Evolutionary conservation across 805 yeast genomes (phyloP), one percentile per base, ranked within the genome.

Genomic region (Spencermartinsiella europaea): DNA sequence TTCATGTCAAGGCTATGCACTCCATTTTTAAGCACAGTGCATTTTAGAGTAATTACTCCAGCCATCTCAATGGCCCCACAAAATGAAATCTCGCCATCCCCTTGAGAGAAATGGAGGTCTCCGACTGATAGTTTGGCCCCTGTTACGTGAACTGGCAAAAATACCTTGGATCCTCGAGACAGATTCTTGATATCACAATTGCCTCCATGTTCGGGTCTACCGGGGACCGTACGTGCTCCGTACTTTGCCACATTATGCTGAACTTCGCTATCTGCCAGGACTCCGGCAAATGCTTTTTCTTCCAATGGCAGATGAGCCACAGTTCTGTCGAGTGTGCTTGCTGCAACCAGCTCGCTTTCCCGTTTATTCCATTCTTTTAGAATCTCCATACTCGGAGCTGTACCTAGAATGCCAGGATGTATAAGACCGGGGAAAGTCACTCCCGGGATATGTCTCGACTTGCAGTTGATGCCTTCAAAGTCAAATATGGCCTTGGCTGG

Each of bases 31-130:
- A 74, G 63, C 37, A 74, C 60, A 1, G 65, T 53, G 35, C 69
- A 65, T 48, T 70, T 64, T 49, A 75, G 52, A 4, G 77, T 73
- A 49, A 74, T 67, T 40, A 64, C 58, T 7, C 79, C 79, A 15
- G 75, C 66, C 77, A 73, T 74, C 54, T 74, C 79, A 54, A 74
- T 74, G 12, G 77, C 79, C 25, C 79, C 79, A 56, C 79, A 74
- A 54, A 75, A 74, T 7, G 77, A 69, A 41, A 74, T 72, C 51
- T 74, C 79, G 14, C 79, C 79, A 53, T 74, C 79, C 15, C 79
- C 79, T 58, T 74, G 78, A 21, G 75, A 68, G 58, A 75, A 74
- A 54, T 74, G 79, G 33, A 74, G 55, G 52, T 74, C 79, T 4
- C 79, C 79, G 34, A 74, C 60, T 21, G 75, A 68, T 20, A 74